Conservation (phyloP, 2,329 filamentous ascomycete species). For the Pseudodiploospora longispora region DNA sequence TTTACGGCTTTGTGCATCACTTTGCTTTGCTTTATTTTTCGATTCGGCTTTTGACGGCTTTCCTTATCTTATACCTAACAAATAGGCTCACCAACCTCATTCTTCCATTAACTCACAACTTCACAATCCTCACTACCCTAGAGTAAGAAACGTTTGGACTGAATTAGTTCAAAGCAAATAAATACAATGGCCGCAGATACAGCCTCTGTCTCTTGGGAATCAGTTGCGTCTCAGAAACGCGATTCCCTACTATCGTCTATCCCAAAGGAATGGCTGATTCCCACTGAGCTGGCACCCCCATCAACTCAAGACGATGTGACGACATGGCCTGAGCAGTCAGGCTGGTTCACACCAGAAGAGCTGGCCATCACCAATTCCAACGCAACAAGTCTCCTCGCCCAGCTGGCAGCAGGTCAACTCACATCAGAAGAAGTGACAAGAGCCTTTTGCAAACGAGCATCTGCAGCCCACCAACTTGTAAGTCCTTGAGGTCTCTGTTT, state of each 20-base stretch:
- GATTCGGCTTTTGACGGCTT: too few species aligned
- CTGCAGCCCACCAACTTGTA: conserved; percentile 49
- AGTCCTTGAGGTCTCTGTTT: conserved; percentile 20
- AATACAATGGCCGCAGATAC: too few species aligned
- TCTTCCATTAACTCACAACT: too few species aligned
- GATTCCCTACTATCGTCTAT: conserved; percentile 38
- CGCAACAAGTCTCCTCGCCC: conserved; percentile 29
- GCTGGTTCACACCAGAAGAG: conserved; percentile 47
- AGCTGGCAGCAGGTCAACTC: conserved; percentile 27
- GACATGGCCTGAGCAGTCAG: conserved; percentile 45
- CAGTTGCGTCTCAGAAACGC: conserved; percentile 34
- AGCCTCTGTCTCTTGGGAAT: conserved; percentile 26
- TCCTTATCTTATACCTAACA: too few species aligned
- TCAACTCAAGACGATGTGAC: conserved; percentile 48
- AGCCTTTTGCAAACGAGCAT: conserved; percentile 48
- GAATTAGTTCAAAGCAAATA: too few species aligned
- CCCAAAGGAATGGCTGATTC: conserved; percentile 50
- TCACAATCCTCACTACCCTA: too few species aligned
- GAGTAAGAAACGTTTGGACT: too few species aligned
- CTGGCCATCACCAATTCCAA: conserved; percentile 39
- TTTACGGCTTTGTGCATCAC: too few species aligned
- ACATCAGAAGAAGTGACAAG: conserved; percentile 31
- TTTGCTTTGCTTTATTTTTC: too few species aligned
- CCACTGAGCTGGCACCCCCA: conserved; percentile 43
- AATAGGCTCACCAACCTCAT: too few species aligned